Base-by-base conservation (phyloP, 176 grass and related monocot species). In the Saccharum officinarum region DNA sequence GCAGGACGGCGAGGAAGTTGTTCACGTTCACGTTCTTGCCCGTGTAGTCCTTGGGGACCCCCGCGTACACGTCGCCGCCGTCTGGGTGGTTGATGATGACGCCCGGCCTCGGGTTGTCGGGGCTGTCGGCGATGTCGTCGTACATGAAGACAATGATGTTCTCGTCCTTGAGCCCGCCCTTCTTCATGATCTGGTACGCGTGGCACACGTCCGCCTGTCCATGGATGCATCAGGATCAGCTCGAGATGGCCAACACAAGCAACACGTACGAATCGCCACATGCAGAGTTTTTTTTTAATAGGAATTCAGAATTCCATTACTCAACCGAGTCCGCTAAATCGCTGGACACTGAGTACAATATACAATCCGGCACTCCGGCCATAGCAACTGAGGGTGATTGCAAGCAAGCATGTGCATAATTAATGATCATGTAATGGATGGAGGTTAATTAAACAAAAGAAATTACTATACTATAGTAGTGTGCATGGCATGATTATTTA, bases 11-110 rank as follows among this genome's bases (percentile, higher is more conserved):
- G 8, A 97, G 90, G 16, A 97, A 91, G 83, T 97, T 97, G 40
- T 84, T 46, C 0, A 78, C 88, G 17, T 81, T 97, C 8, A 97
- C 86, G 41, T 97, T 86, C 0, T 85, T 7, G 2, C 92, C 90
- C 22, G 93, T 91, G 90, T 97, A 97, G 81, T 97, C 95, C 95
- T 97, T 97, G 38, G 94, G 94, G 38, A 97, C 91, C 3, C 94
- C 94, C 26, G 87, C 86, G 89, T 93, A 97, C n/a, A 97, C 94
- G 86, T 97, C 94, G 37, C 57, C 65, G 42, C 94, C 94, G 47
- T 61, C 0, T 1, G 94, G 94, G 70, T 88, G 86, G 82, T 97
- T 97, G 87, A 97, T 92, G 77, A 97, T 97, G 63, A 88, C 65
- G 2, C 94, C 94, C 8, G 71, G 91, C 37, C 89, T 37, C 3